Evolutionary conservation across 2,329 filamentous ascomycete genomes (phyloP).

Genomic region (Neonectria sp.): DNA sequence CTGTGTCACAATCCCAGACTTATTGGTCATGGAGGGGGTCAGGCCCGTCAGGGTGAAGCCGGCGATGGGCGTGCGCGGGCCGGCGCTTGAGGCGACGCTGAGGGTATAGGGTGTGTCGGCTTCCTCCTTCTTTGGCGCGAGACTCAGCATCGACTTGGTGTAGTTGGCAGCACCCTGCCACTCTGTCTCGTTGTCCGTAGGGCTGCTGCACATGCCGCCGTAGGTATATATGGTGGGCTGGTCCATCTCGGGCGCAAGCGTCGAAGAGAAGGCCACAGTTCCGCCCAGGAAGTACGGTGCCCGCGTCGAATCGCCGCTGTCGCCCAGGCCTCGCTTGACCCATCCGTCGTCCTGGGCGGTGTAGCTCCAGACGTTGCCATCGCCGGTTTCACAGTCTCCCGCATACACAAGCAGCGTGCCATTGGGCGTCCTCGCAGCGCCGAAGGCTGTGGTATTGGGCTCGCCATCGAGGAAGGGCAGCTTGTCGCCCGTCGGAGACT

Average conservation of each 20-base stretch:
- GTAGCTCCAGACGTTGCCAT: conserved; percentile 78
- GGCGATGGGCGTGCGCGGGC: conserved; percentile 83
- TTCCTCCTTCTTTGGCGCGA: conserved; percentile 63
- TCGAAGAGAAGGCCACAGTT: conserved; percentile 78
- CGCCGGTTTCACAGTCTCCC: conserved; percentile 76
- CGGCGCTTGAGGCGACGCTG: conserved; percentile 61
- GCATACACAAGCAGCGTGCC: conserved; percentile 82
- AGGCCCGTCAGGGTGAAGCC: conserved; percentile 88
- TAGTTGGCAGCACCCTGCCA: conserved; percentile 83
- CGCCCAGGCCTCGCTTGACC: conserved; percentile 43
- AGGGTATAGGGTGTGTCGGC: conserved; percentile 53
- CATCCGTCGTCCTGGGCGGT: conserved; percentile 30
- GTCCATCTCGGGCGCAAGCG: conserved; percentile 66
- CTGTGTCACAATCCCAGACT: conserved; percentile 76
- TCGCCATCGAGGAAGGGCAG: conserved; percentile 74
- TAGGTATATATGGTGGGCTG: conserved; percentile 79
- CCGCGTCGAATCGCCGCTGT: conserved; percentile 42
- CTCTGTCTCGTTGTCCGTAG: conserved; percentile 55
- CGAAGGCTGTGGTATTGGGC: conserved; percentile 70
- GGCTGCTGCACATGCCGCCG: conserved; percentile 87
- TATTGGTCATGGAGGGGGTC: conserved; percentile 77
- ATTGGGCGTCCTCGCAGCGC: conserved; percentile 75
- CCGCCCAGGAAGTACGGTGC: conserved; percentile 67
- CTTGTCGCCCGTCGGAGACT: conserved; percentile 66
- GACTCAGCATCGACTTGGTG: conserved; percentile 82